Base-by-base conservation (phyloP, 108 stramenopile genomes). In the Pseudonitzschia pungens region DNA sequence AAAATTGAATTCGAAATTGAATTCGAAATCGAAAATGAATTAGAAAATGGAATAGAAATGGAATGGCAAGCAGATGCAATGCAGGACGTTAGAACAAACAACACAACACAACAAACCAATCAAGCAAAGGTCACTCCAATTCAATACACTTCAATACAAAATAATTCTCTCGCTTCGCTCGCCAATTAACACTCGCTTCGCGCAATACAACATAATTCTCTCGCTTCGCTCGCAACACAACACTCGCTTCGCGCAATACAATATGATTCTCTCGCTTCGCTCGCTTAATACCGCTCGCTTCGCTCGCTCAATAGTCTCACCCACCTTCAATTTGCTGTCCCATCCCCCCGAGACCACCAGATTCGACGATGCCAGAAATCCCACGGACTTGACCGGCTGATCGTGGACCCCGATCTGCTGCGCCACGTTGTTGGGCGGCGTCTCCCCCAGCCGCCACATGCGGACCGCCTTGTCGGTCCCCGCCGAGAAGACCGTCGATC, bases 331-430 rank as follows among this genome's bases (percentile, higher is more conserved):
- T 32, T 80, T 80, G 24, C 70, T 53, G 76, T 87, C 86, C 86
- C 86, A 90, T 60, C 81, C 90, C 14, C 92, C 96, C 32, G 87
- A 89, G 4, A 95, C 89, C 32, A 98, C 86, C 53, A 95, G 32
- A 52, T 88, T 87, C 20, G 71, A 77, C 15, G 82, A 73, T 28
- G 80, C 80, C 29, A 93, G 62, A 69, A 86, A 93, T 3, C 86
- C 81, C 1, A 95, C 85, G 8, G 78, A 68, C 73, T 86, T 81
- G 75, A 93, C 84, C 26, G 94, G 94, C 52, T 83, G 79, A 71
- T 94, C 93, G 70, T 97, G 96, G 36, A 77, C 82, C n/a, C 96
- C 96, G 72, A 97, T 92, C 72, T 93, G 90, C 75, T 89, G 88
- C 2, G 84, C 66, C 22, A 83, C 42, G 71, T 81, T 79, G 71